Evolutionary conservation across 441 rosid genomes (phyloP).

Genomic region (Manihot esculenta): DNA sequence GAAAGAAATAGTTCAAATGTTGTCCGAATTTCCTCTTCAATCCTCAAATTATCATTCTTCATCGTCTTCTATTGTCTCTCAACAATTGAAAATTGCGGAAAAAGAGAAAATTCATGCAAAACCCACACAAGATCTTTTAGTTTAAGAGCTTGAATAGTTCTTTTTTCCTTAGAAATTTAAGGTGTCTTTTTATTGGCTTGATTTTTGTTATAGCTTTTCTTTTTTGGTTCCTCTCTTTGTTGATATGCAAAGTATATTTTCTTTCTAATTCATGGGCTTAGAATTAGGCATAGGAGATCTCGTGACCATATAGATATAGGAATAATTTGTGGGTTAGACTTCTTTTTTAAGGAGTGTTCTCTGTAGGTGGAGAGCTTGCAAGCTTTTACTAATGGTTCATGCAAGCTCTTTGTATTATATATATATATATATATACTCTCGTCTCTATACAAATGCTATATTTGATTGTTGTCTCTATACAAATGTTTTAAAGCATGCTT

Average conservation of each 20-base stretch:
- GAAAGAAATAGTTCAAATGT: conserved; percentile 92
- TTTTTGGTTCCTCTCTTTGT: not conserved
- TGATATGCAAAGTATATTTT: conserved; percentile 28
- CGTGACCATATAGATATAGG: conserved; percentile 25
- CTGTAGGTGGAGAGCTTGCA: conserved; percentile 22
- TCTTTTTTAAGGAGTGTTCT: conserved; percentile 29
- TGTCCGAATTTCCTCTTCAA: conserved; percentile 55
- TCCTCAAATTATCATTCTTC: conserved; percentile 37
- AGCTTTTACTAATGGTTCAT: conserved; percentile 21
- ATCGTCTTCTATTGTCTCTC: conserved; percentile 24
- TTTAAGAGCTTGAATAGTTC: not conserved
- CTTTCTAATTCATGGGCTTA: conserved; percentile 11
- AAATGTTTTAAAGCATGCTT: not conserved
- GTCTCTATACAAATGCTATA: conserved; percentile 16
- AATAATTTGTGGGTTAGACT: conserved; percentile 28
- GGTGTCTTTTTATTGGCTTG: conserved; percentile 19
- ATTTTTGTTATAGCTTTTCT: conserved; percentile 22
- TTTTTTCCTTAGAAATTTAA: not conserved
- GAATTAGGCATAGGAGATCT: conserved; percentile 21
- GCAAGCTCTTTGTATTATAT: conserved; percentile 21
- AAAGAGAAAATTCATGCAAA: conserved; percentile 23
- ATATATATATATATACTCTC: too few relatives aligned
- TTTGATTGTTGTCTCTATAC: conserved; percentile 6
- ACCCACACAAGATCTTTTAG: conserved; percentile 3
- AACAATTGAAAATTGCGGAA: conserved; percentile 15